Conservation (phyloP, 768 basidiomycete species). For the Hemileccinum impolitum region DNA sequence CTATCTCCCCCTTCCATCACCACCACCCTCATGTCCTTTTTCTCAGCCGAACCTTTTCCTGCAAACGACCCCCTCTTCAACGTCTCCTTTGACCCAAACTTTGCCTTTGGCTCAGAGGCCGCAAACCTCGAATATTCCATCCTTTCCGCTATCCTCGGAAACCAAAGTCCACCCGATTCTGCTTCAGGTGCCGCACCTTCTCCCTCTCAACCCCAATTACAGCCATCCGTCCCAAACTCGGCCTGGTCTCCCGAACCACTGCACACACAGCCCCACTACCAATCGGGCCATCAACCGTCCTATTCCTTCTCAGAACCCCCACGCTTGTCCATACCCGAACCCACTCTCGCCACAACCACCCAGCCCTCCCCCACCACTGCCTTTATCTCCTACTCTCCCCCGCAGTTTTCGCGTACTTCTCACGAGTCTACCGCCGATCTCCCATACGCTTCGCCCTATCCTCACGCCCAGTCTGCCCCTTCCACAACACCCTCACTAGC, state of each 20-base stretch:
- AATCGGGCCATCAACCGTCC: constrained; percentile 10
- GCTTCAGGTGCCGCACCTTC: constrained; percentile 25
- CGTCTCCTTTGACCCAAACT: constrained; percentile 56
- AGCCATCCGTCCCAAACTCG: constrained; percentile 27
- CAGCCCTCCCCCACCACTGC: constrained; percentile 27
- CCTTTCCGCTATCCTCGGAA: constrained; percentile 86
- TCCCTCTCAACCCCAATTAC: constrained; percentile 25
- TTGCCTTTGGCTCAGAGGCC: constrained; percentile 80
- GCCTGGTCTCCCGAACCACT: constrained; percentile 38
- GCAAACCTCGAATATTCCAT: constrained; percentile 96
- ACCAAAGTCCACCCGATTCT: constrained; percentile 50
- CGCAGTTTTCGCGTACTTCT: constrained; percentile 31
- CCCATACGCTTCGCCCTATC: constrained; percentile 32
- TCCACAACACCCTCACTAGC: constrained; percentile 20
- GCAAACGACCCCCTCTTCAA: constrained; percentile 58
- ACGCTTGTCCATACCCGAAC: constrained; percentile 33
- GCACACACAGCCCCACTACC: constrained; percentile 33
- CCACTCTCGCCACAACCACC: constrained; percentile 25
- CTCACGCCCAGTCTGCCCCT: constrained; percentile 24
- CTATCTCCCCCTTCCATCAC: neutral
- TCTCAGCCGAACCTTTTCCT: constrained; percentile 50
- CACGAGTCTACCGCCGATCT: constrained; percentile 37
- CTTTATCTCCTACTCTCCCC: constrained; percentile 32
- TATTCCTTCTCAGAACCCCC: constrained; percentile 27
- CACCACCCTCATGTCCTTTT: constrained; percentile 9